Evolutionary conservation across 1,284 basidiomycete genomes (phyloP), one percentile per base, ranked within the genome.

Genomic region (Grifola frondosa): DNA sequence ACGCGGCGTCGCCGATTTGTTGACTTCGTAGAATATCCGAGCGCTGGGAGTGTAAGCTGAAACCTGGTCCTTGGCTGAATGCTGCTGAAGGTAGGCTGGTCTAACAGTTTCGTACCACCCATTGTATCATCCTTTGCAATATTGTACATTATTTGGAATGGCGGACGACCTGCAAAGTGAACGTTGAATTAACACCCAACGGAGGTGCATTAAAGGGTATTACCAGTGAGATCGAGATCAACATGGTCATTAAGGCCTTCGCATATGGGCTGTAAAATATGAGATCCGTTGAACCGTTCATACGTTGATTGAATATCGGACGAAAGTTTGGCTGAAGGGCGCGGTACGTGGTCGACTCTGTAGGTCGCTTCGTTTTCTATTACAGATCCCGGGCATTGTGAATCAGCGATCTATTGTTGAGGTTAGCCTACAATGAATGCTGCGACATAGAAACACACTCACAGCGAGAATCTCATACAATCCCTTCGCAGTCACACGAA

Each of bases 1-100:
- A 98, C n/a, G 88, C 80, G 0, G 84, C 75, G 62, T 99, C 96
- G 8, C 87, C 88, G 16, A 98, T 80, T 56, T 89, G 86, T 87
- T 83, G 51, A 99, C 84, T 60, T 91, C 85, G 63, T 98, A 98
- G 58, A 80, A 86, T 60, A 95, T 88, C 43, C 82, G 77, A 3
- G 94, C 94, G 75, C 26, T 78, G 77, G 0, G 81, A 78, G 90
- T 94, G 44, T 83, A 19, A 98, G 75, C 53, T 94, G 90, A 61
- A 97, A 84, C 25, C 91, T 79, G 7, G 90, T 88, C 16, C 76
- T 78, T 12, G 81, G 73, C 60, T 94, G 89, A 17, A 95, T 91
- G 56, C 89, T 91, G 62, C 88, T 92, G 67, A 96, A 87, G 0
- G 78, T 82, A 2, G 87, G 84, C 52, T 86, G 81, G 44, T 83